These are phyloP conservation scores for Arachnomyces sp. DNA, from an alignment of 2,329 filamentous ascomycete genomes.

Conservation along the genomic window DNA sequence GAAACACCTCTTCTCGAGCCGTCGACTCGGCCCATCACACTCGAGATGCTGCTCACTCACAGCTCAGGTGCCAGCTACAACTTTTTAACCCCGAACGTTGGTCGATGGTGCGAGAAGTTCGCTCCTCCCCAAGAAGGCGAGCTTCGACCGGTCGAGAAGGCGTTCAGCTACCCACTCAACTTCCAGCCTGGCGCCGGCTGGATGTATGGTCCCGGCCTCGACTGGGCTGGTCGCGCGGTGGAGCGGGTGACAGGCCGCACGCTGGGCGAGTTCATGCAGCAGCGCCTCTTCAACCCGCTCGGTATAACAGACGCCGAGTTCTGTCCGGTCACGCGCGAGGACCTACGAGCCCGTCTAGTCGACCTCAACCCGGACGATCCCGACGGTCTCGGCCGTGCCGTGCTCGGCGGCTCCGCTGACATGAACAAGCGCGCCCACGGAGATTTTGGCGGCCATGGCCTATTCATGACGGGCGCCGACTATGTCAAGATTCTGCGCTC, in stretches of 20 bases:
- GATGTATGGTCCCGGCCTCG: conserved; percentile 44
- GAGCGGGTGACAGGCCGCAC: conserved; percentile 3
- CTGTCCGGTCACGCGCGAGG: neutral
- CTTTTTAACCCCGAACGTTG: conserved; percentile 31
- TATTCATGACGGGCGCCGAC: conserved; percentile 26
- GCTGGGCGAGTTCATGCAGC: conserved; percentile 4
- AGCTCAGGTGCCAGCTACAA: conserved; percentile 44
- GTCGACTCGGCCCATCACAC: conserved; percentile 36
- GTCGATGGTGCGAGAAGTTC: conserved; percentile 30
- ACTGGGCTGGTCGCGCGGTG: conserved; percentile 45
- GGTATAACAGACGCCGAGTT: conserved; percentile 4
- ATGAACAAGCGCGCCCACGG: too few species aligned
- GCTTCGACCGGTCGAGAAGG: conserved; percentile 33
- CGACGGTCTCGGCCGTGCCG: too few species aligned
- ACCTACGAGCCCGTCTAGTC: neutral
- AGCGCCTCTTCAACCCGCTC: conserved; percentile 5
- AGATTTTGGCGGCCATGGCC: conserved; percentile 41
- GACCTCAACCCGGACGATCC: neutral
- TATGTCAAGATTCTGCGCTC: conserved; percentile 26
- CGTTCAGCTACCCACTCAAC: conserved; percentile 38
- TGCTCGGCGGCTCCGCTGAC: too few species aligned
- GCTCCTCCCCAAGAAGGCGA: conserved; percentile 10
- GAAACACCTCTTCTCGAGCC: conserved; percentile 27
- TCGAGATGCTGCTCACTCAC: conserved; percentile 47
- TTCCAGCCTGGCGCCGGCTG: conserved; percentile 48